A percentile compares a stretch with the other conserved stretches of the same genome.
Conservation (phyloP, 306 rosid genomes). For the Cotoneaster glaucophyllus region DNA sequence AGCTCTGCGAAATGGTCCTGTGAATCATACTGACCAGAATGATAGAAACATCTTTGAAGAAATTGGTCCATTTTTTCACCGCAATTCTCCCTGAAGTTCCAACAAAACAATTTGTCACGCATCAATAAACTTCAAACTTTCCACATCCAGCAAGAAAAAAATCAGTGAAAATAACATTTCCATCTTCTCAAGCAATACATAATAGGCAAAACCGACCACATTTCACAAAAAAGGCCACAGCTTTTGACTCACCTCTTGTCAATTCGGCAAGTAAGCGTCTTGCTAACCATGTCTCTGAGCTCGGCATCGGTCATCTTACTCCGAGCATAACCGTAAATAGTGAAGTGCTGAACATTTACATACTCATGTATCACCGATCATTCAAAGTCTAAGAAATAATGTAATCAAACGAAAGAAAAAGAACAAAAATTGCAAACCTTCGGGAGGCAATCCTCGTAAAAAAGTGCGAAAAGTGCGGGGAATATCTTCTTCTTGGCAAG, state of each 20-base stretch:
- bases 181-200: not conserved
- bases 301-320: constrained; percentile 92
- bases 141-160: not conserved
- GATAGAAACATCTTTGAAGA: constrained; percentile 84
- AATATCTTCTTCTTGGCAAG: constrained; percentile 94
- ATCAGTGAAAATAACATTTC: not conserved
- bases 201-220: not conserved
- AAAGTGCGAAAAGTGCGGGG: constrained; percentile 90
- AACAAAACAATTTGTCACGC: constrained; percentile 13
- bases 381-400: constrained; percentile 10
- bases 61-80: constrained; percentile 75
- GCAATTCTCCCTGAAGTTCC: constrained; percentile 70
- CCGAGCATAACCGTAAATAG: constrained; percentile 76
- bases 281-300: constrained; percentile 80
- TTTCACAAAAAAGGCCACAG: not conserved
- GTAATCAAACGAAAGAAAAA: not conserved
- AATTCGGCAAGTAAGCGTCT: constrained; percentile 87
- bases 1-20: constrained; percentile 58
- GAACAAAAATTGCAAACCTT: constrained; percentile 34
- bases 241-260: constrained; percentile 55
- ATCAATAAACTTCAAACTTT: constrained; percentile 1
- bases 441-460: constrained; percentile 82
- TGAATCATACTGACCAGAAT: constrained; percentile 91
- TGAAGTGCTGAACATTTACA: constrained; percentile 48
- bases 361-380: not conserved